Evolutionary conservation across 2,329 filamentous ascomycete genomes (phyloP), one percentile per base, ranked within the genome.

Genomic region (Aspergillus sergii): DNA sequence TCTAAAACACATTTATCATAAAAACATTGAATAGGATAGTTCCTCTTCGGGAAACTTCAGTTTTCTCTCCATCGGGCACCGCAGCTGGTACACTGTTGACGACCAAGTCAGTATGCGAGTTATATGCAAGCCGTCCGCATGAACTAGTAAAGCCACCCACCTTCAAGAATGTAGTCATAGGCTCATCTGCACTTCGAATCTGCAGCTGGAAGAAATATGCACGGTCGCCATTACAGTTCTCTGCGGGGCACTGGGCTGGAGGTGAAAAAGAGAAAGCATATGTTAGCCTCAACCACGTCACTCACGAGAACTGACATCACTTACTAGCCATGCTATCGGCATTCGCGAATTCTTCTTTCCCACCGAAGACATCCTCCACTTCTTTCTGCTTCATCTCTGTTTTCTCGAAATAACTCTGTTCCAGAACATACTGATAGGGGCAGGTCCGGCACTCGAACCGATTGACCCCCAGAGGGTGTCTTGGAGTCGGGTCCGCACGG

Each of bases 131-230:
- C 57, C 51, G 53, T 60, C 59, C 63, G 69, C 58, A 61, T 62
- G 67, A 65, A 59, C 59, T 30, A 39, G 62, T 57, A 58, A 48
- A 53, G 36, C 50, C 57, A 73, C 80, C 60, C 73, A 92, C 91
- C 87, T 93, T 95, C 81, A 90, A 96, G 80, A 98, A 98, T 64
- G 89, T 94, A 69, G 95, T 99, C 91, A 97, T 97, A 64, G 95
- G 95, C 84, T 99, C 95, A 81, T 99, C 95, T 58, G 95, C 95
- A 83, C 93, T 96, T 71, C 95, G 89, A 80, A 98, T 98, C 85
- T 99, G 95, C 71, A 98, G 89, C 84, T 97, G 93, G 83, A 94
- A 96, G 83, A 94, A 98, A 67, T 94, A 96, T 4, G 95, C 95
- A 81, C 93, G 88, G 64, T 88, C 85, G 66, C 93, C 93, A 73